Evolutionary conservation across 768 basidiomycete genomes (phyloP), one percentile per base, ranked within the genome.

Genomic region (Boletus tylopilopsis): DNA sequence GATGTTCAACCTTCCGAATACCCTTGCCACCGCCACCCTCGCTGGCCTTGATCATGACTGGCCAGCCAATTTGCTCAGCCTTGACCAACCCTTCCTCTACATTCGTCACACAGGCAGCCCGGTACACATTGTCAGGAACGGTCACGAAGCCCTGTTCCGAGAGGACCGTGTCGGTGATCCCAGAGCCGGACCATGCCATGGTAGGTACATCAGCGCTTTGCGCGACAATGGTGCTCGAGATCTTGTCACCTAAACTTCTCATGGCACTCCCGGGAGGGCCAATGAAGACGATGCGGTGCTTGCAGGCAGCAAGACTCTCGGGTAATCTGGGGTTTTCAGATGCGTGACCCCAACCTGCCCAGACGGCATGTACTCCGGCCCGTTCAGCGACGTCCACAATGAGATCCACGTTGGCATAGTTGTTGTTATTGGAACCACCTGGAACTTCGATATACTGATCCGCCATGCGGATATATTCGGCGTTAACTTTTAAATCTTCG

Each of bases 331-430:
- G 96, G 69, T 99, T 99, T 70, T 99, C 96, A 3, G 96, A 98
- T 23, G 96, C 96, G 69, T 99, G 96, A 42, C 96, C 96, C 96
- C 96, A 99, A 49, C 96, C 96, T 30, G 96, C 96, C 96, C 96
- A 99, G 22, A 99, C 96, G 37, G 96, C 96, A 64, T 99, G 96
- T 2, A 98, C 96, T 27, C 94, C 96, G 19, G 93, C 80, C 57
- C 96, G 86, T 71, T 99, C 94, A 36, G 96, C 96, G 49, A 99
- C 84, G 65, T 99, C 96, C 50, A 98, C 90, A 62, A 99, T 98
- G 63, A 96, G 85, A 64, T 99, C 96, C 61, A 99, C 96, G 68
- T 99, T 99, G 59, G 96, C 96, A 64, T 98, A 98, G 71, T 99
- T 98, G 79, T 98, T 94, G 78, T 98, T 99, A 69, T 99, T 99